Conservation (phyloP, 176 grass and related monocot species). For the Neostapfia colusana region DNA sequence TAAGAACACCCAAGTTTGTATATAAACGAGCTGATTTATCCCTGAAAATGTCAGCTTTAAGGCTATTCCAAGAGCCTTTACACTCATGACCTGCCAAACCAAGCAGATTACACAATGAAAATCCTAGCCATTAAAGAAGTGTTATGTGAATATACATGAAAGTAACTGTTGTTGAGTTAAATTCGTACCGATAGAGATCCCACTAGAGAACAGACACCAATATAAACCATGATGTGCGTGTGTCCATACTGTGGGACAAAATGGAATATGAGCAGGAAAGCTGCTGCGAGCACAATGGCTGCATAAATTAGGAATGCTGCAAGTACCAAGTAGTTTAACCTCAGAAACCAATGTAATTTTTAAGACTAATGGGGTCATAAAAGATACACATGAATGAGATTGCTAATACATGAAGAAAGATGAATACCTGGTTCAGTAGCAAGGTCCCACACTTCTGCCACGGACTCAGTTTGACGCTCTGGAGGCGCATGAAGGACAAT, state of each 20-base stretch:
- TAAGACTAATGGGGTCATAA: neutral
- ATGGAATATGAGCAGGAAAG: conserved; percentile 68
- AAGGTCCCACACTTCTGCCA: conserved; percentile 89
- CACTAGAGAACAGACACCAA: conserved; percentile 80
- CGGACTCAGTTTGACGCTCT: conserved; percentile 84
- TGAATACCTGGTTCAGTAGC: conserved; percentile 87
- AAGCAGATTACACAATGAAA: conserved; percentile 22
- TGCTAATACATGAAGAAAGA: neutral
- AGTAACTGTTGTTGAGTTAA: conserved; percentile 13
- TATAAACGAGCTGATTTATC: conserved; percentile 89
- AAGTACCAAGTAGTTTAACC: conserved; percentile 31
- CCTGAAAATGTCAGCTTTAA: conserved; percentile 97
- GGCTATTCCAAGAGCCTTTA: conserved; percentile 95
- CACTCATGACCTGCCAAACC: conserved; percentile 86
- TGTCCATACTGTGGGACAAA: conserved; percentile 83
- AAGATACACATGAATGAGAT: neutral
- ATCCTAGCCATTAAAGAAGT: conserved; percentile 8
- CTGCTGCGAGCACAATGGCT: conserved; percentile 58
- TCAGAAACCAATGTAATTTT: conserved; percentile 21
- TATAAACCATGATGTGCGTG: conserved; percentile 83
- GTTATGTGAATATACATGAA: conserved; percentile 13
- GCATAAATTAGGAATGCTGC: conserved; percentile 77
- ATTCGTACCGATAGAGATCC: conserved; percentile 74
- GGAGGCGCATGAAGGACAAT: conserved; percentile 96
- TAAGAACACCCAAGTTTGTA: conserved; percentile 95